Base-by-base conservation (phyloP, 2,329 filamentous ascomycete genomes). In the Colletotrichum costaricense region DNA sequence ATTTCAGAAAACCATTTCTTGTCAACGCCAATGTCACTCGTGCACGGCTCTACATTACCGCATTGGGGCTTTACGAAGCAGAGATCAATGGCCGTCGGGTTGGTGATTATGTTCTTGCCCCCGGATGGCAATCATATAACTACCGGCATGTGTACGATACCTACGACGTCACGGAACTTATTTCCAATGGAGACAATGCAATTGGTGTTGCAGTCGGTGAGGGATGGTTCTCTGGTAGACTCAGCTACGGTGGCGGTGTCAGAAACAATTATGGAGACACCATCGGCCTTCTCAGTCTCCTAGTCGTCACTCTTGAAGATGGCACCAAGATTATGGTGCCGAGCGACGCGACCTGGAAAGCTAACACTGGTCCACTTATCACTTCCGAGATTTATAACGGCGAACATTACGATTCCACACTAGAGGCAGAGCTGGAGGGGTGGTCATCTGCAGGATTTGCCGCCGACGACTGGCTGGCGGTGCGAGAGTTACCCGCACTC, bases 101-200 rank as follows among this genome's bases (percentile, higher is more conserved):
- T 1, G 83, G 84, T 0, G 82, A 84, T 46, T 69, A 78, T 6
- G 81, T 84, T 1, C 79, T 89, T 42, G 85, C 87, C 26, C 88
- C 88, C 0, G 88, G 88, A 0, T 90, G 87, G 86, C 85, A 86
- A 57, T 85, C 84, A 1, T 91, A 90, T 75, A 79, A 84, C 1
- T 79, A 86, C 62, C 82, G 88, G 0, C 83, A 87, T n/a, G 81
- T 84, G 2, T 91, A 90, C 71, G 84, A 90, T 65, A 87, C 85
- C 0, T 88, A 87, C 71, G 87, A 91, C 73, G 85, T 90, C 1
- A 85, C 83, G 0, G 72, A 80, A 0, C 79, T 87, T 0, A 69
- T 90, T 1, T 78, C 77, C 4, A 75, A 76, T 3, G 70, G 76
- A 4, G 84, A 86, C 66, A 80, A 79, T 59, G 78, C 78, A 0